Base-by-base conservation (phyloP, 208 protist genomes). In the Leishmania tarentolae region DNA sequence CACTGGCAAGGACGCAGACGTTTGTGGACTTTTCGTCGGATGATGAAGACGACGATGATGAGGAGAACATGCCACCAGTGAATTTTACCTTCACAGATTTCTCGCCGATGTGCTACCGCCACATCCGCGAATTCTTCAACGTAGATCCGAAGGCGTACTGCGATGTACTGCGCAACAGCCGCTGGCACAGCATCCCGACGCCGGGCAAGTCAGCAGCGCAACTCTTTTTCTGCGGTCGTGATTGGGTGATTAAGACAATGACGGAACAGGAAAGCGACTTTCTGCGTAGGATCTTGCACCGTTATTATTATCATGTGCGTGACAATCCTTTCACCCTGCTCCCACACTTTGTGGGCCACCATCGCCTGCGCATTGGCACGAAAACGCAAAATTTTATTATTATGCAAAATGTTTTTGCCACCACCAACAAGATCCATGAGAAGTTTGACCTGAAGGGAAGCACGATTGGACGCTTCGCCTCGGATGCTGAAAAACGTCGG, bases 241-340 rank as follows among this genome's bases (percentile, higher is more conserved):
- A 97, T 85, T 99, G 93, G 91, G 92, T 99, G 47, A 95, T 99
- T 78, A 99, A 99, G 87, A 99, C 95, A 24, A 98, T 98, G 94
- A 98, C 88, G 19, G 83, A 89, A 28, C 78, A 90, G 75, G 97
- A 99, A 87, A 96, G 90, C 75, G 80, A 88, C 40, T 97, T 98
- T 82, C 78, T 99, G n/a, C 91, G 94, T 21, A 82, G 88, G 35
- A 97, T 98, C 35, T 85, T 98, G 40, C 95, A 97, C 75, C 87
- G 94, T 4, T 98, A 98, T 88, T 97, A 98, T 83, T 94, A 94
- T 75, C 95, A 98, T 82, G 90, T 97, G 37, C 87, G 90, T 40
- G 92, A 98, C 80, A 96, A 98, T 79, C 93, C 94, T 8, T 91
- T 91, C 79, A 99, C 96, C 11, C 79, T 98, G 24, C 87, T 99